These are phyloP conservation scores for Penicillium digitatum DNA, from an alignment of 2,329 filamentous ascomycete genomes.

Conservation along the genomic window DNA sequence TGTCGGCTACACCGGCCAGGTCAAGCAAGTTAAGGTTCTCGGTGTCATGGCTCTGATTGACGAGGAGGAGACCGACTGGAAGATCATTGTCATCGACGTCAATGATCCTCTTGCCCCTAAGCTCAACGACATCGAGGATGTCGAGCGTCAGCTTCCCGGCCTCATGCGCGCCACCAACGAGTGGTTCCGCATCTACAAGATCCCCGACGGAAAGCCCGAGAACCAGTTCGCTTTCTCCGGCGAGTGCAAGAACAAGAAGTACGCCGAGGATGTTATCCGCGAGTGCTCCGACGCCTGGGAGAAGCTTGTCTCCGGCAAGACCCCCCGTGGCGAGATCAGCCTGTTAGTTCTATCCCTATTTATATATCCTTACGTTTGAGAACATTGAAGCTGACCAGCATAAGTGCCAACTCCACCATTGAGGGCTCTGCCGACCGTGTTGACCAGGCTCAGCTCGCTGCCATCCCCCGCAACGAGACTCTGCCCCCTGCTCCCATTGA, in stretches of 20 bases:
- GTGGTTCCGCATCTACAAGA: slow-evolving; percentile 99
- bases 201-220: slow-evolving; percentile 99
- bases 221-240: slow-evolving; percentile 99
- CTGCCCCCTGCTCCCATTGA: slow-evolving; percentile 84
- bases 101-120: slow-evolving; percentile 95
- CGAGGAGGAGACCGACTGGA: slow-evolving; percentile 99
- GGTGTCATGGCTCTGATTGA: slow-evolving; percentile 99
- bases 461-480: slow-evolving; percentile 75
- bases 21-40: slow-evolving; percentile 99
- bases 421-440: slow-evolving; percentile 69
- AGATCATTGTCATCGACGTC: slow-evolving; percentile 98
- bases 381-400: slow-evolving; percentile 10
- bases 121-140: slow-evolving; percentile 98
- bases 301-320: slow-evolving; percentile 89
- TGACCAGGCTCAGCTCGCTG: slow-evolving; percentile 64
- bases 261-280: slow-evolving; percentile 90
- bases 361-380: neutral
- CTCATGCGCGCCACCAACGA: slow-evolving; percentile 97
- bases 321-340: slow-evolving; percentile 68
- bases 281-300: slow-evolving; percentile 98
- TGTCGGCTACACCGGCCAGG: slow-evolving; percentile 89
- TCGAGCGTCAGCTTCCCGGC: slow-evolving; percentile 95
- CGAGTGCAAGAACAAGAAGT: slow-evolving; percentile 99
- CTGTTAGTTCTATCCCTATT: slow-evolving; percentile 59
- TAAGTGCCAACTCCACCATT: slow-evolving; percentile 75